These are phyloP conservation scores for Penicilliopsis zonata DNA, from an alignment of 495 filamentous ascomycete genomes.

Conservation along the genomic window DNA sequence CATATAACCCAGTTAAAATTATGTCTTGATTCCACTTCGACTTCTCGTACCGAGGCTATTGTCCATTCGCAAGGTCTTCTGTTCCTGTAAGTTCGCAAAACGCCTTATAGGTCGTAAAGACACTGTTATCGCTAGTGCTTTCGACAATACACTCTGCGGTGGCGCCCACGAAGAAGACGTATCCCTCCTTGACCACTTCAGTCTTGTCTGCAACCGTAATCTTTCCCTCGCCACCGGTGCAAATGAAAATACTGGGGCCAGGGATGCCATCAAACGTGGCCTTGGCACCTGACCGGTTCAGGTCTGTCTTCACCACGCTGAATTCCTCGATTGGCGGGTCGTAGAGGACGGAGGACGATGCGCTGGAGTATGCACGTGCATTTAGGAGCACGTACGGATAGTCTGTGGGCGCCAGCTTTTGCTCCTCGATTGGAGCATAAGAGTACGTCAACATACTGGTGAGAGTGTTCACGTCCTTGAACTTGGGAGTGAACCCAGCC, in stretches of 20 bases:
- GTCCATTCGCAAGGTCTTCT: slow-evolving; percentile 30
- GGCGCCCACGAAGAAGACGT: slow-evolving; percentile 88
- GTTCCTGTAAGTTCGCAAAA: slow-evolving; percentile 74
- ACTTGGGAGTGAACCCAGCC: slow-evolving; percentile 94
- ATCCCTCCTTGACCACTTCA: slow-evolving; percentile 64
- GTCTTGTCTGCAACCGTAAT: slow-evolving; percentile 70
- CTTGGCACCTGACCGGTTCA: slow-evolving; percentile 60
- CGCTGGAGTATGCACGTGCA: slow-evolving; percentile 61
- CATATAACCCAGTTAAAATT: too few relatives aligned
- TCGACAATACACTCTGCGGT: slow-evolving; percentile 76
- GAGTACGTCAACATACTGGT: slow-evolving; percentile 87
- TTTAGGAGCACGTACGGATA: slow-evolving; percentile 79
- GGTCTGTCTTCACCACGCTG: slow-evolving; percentile 69
- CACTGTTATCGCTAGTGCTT: slow-evolving; percentile 38
- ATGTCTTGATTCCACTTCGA: too few relatives aligned
- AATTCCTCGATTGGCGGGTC: slow-evolving; percentile 97
- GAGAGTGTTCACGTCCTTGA: slow-evolving; percentile 90
- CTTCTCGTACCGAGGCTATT: slow-evolving; percentile 14
- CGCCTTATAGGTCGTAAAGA: slow-evolving; percentile 84
- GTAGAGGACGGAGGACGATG: slow-evolving; percentile 59
- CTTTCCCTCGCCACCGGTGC: slow-evolving; percentile 66
- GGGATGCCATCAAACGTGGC: slow-evolving; percentile 77
- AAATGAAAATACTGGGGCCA: slow-evolving; percentile 87
- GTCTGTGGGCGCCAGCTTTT: slow-evolving; percentile 77
- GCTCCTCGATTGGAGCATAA: slow-evolving; percentile 84